Conservation (phyloP, 169 alveolate species). For the Eimeria acervulina region DNA sequence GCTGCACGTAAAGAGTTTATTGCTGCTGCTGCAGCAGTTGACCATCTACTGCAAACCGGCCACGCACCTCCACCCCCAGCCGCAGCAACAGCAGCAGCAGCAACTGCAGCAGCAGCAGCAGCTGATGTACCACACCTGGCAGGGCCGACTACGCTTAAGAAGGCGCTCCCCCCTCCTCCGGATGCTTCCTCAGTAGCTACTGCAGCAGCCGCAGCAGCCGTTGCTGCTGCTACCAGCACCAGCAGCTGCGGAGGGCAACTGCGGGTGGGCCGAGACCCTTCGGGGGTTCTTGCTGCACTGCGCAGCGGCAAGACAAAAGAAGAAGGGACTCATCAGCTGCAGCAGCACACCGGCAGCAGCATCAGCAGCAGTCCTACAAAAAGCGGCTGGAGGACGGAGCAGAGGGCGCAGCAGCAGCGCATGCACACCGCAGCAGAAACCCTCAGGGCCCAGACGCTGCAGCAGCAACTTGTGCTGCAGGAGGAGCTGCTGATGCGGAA, state of each 20-base stretch:
- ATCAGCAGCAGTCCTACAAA: constrained; percentile 20
- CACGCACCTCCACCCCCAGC: constrained; percentile 45
- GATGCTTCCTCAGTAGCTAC: background rate
- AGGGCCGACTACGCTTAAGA: no score
- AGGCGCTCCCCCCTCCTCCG: background rate
- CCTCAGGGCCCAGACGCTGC: constrained; percentile 21
- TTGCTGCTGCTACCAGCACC: background rate
- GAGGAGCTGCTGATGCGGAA: constrained; percentile 60
- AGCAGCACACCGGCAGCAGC: constrained; percentile 56
- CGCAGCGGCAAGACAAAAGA: background rate
- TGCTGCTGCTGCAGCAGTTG: constrained; percentile 55
- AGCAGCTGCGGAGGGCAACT: constrained; percentile 9
- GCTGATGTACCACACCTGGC: background rate
- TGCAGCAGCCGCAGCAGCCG: constrained; percentile 20
- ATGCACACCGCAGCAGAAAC: constrained; percentile 51
- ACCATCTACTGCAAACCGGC: constrained; percentile 41
- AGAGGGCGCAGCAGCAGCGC: constrained; percentile 51
- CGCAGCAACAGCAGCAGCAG: constrained; percentile 26
- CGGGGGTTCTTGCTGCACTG: background rate
- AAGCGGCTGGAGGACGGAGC: constrained; percentile 41
- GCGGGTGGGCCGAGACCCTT: constrained; percentile 27
- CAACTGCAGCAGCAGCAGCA: background rate
- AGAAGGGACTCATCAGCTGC: background rate
- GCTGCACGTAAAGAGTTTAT: constrained; percentile 41
- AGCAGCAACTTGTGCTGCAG: constrained; percentile 69